Evolutionary conservation across 352 stramenopile genomes (phyloP).

Genomic region (Pythium phragmitis): DNA sequence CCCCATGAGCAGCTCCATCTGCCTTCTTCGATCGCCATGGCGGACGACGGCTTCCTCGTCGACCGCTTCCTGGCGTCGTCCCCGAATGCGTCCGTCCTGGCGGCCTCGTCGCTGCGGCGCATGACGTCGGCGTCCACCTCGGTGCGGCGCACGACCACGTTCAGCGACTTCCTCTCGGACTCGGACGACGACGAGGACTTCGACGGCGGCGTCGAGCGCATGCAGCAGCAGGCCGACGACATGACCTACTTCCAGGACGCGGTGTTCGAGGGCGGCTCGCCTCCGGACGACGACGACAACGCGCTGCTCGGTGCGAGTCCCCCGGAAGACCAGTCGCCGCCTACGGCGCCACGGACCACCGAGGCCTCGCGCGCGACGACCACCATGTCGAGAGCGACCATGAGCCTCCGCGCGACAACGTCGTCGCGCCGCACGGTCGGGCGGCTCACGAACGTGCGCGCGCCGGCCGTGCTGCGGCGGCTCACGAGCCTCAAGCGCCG

Average conservation of each 20-base stretch:
- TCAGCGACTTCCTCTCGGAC: constrained; percentile 39
- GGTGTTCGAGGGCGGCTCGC: constrained; percentile 21
- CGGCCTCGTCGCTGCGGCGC: constrained; percentile 14
- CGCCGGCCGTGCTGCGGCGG: constrained; percentile 11
- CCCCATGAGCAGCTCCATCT: not conserved
- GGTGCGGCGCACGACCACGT: constrained; percentile 28
- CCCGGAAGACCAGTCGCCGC: constrained; percentile 2
- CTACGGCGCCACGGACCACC: not conserved
- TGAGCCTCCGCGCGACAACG: not conserved
- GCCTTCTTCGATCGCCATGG: not conserved
- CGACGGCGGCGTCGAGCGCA: constrained; percentile 33
- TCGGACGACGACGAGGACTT: constrained; percentile 42
- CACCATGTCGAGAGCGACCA: not conserved
- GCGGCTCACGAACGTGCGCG: not conserved
- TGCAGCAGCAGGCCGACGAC: constrained; percentile 57
- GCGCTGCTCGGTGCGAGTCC: not conserved
- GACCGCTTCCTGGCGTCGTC: constrained; percentile 9
- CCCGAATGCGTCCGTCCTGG: not conserved
- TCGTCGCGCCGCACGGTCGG: not conserved
- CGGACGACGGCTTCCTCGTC: not conserved
- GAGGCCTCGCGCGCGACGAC: not conserved
- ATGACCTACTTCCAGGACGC: constrained; percentile 37
- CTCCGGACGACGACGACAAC: not conserved
- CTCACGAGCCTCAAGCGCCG: constrained; percentile 14
- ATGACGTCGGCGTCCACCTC: constrained; percentile 11